Percentiles rank a stretch among this genome's conserved stretches.
phyloP scores from a whole-genome alignment of 2,329 filamentous ascomycete genomes.

The Fusarium mangiferae region DNA sequence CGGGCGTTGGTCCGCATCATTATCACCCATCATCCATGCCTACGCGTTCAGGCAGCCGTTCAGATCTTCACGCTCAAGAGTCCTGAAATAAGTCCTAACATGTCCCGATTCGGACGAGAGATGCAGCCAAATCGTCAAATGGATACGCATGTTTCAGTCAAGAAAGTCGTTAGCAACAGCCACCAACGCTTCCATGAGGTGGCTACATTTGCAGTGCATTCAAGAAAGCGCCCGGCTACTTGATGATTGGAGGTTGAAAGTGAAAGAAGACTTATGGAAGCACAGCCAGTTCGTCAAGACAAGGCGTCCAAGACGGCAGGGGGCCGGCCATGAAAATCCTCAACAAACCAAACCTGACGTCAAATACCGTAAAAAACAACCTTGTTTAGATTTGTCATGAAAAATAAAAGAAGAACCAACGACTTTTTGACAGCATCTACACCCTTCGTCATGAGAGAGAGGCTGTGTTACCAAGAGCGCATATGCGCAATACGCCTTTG shows the following conservation, averaged over 20 bases:
- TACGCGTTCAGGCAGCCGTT: not conserved
- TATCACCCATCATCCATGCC: not conserved
- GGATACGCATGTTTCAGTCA: not conserved
- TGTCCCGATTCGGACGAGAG: not conserved
- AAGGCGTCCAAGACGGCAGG: not conserved
- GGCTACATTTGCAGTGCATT: not conserved
- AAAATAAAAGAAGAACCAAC: not conserved
- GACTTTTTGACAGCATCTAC: not conserved
- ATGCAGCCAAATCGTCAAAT: not conserved
- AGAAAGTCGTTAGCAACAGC: not conserved
- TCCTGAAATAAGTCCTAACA: not conserved
- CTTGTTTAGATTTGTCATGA: not conserved
- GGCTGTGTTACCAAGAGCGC: conserved; percentile 1
- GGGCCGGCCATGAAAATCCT: not conserved
- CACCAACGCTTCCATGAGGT: not conserved
- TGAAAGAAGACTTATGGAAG: not conserved
- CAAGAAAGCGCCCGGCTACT: not conserved
- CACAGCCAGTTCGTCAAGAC: not conserved
- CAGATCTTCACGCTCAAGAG: not conserved
- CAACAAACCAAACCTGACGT: not conserved
- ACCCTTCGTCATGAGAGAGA: not conserved
- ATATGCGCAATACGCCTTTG: not conserved
- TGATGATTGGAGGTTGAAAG: conserved; percentile 4
- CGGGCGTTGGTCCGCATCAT: not conserved
- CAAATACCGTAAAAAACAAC: not conserved